Base-by-base conservation (phyloP, 148 eudicot genomes). In the Agrostemma githago region DNA sequence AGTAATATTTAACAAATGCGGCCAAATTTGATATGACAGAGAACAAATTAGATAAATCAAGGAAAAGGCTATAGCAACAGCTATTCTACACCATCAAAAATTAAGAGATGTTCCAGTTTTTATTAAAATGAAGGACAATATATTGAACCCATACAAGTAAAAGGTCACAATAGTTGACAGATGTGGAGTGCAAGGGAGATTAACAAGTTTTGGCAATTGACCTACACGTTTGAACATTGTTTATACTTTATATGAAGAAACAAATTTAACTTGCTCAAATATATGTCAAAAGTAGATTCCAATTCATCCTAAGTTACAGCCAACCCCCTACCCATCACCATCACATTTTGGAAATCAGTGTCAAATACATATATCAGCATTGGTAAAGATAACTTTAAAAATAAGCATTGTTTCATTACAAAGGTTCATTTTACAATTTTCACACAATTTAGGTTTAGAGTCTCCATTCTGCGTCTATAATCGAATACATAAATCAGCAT, bases 1-100 rank as follows among this genome's bases (percentile, higher is more conserved):
- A 73, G 16, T 12, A 57, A 68, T 62, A 43, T 58, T 68, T 20
- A 56, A 68, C 72, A 68, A 20, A 26, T 46, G 3, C 12, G 41
- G 56, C 6, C 6, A 69, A 16, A 42, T 38, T 37, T 60, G 43
- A 68, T 21, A 12, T 43, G 44, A 51, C 16, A 26, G 46, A 69
- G 6, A 51, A 16, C 66, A 66, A 21, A 3, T 16, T 7, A 43
- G 12, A 37, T 43, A 62, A 37, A 62, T 26, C 61, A 46, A 77
- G 6, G 8, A 76, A 61, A 44, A 6, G 37, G 42, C 4, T 15
- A 76, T n/a, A 12, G 11, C 71, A 15, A 58, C 17, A 67, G 14
- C 41, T 20, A 48, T n/a, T 34, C 51, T 5, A 64, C n/a, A 16
- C 2, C 54, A 5, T 66, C 17, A 44, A 19, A 5, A 12, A 69